Conservation (phyloP, 495 filamentous ascomycete species). For the Aspergillus kassunensis region DNA sequence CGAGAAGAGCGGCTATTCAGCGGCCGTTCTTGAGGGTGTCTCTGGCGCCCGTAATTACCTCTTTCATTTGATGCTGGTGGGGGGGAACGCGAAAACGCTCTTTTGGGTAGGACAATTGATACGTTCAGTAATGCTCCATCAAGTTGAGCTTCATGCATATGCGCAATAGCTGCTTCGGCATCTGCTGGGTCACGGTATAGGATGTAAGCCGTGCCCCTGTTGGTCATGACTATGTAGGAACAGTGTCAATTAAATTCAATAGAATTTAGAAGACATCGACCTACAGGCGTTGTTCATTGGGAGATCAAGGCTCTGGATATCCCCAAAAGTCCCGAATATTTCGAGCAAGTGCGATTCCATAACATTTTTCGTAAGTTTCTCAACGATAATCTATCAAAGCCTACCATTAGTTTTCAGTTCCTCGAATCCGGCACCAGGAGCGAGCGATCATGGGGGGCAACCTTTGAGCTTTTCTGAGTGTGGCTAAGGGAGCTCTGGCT, state of each 20-base stretch:
- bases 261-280: conserved; percentile 19
- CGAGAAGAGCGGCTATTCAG: conserved; percentile 24
- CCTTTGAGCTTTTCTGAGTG: conserved; percentile 57
- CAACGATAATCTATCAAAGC: conserved; percentile 73
- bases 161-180: conserved; percentile 84
- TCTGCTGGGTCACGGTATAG: conserved; percentile 71
- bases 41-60: conserved; percentile 29
- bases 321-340: conserved; percentile 87
- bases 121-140: conserved; percentile 87
- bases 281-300: conserved; percentile 84
- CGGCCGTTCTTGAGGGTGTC: conserved; percentile 32
- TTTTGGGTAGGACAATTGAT: conserved; percentile 87
- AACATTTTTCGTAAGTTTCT: conserved; percentile 95
- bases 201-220: conserved; percentile 93
- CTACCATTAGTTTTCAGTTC: neutral
- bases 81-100: conserved; percentile 52
- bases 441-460: conserved; percentile 10
- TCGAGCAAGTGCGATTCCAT: conserved; percentile 82
- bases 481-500: conserved; percentile 39
- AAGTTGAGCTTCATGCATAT: conserved; percentile 97
- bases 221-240: conserved; percentile 65
- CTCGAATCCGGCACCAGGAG: conserved; percentile 3
- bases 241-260: conserved; percentile 1
- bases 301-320: conserved; percentile 80
- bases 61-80: conserved; percentile 31